A percentile compares a stretch with the other conserved stretches of the same genome.
Evolutionary conservation across 2,329 filamentous ascomycete genomes (phyloP).

Genomic region (Cladosporium oxysporum): DNA sequence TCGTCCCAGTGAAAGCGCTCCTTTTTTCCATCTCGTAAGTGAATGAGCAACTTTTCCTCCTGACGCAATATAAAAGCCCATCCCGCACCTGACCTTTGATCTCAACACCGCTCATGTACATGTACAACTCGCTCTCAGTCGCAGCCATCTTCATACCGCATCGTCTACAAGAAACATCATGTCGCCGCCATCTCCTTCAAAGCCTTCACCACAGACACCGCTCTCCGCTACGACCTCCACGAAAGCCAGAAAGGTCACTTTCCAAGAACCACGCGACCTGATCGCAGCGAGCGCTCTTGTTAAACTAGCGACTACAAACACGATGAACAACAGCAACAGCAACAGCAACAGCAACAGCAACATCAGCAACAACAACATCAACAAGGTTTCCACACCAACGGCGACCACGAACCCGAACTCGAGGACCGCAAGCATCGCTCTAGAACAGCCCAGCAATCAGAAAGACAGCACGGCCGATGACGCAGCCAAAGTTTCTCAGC

Average conservation of each 20-base stretch:
- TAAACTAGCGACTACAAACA: neutral
- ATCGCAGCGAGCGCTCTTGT: neutral
- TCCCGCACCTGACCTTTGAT: neutral
- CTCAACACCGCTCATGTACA: neutral
- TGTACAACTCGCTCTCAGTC: neutral
- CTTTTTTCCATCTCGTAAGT: neutral
- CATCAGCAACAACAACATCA: too few species aligned
- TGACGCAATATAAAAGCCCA: neutral
- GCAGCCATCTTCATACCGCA: neutral
- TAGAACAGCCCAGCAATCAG: too few species aligned
- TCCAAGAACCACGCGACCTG: neutral
- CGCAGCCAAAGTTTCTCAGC: too few species aligned
- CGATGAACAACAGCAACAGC: too few species aligned
- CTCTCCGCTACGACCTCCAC: neutral
- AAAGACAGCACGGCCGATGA: too few species aligned
- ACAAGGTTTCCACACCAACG: too few species aligned
- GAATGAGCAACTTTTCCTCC: neutral
- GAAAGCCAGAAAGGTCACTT: neutral
- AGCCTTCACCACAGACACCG: neutral
- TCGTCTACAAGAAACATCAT: neutral
- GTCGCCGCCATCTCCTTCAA: neutral
- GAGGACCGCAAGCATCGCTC: too few species aligned
- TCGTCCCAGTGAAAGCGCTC: neutral
- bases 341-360: too few species aligned
- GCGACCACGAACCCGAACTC: too few species aligned